Conservation (phyloP, 768 basidiomycete species). For the Tremella yokohamensis region DNA sequence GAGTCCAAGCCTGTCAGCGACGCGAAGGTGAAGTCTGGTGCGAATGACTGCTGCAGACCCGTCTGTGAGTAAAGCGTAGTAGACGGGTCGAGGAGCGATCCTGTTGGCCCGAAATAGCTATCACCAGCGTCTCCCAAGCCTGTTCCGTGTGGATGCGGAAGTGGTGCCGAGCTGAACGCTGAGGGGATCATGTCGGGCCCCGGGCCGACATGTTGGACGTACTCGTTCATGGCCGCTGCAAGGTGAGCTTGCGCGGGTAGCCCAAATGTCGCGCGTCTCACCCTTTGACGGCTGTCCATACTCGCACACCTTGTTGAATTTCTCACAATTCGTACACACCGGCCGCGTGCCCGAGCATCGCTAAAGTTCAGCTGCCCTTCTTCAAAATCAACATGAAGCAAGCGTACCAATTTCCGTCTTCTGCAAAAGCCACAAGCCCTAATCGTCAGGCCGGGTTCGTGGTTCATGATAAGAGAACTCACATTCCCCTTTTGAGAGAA, state of each 20-base stretch:
- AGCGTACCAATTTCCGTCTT: constrained; percentile 32
- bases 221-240: constrained; percentile 17
- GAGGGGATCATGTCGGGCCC: constrained; percentile 6
- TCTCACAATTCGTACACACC: constrained; percentile 33
- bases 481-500: constrained; percentile 1
- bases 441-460: background rate
- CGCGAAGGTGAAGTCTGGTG: background rate
- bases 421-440: constrained; percentile 46
- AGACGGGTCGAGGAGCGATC: background rate
- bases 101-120: too few relatives aligned
- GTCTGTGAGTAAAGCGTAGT: background rate
- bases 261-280: too few relatives aligned
- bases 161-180: constrained; percentile 18
- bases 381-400: background rate
- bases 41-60: background rate
- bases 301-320: constrained; percentile 39
- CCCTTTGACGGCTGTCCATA: constrained; percentile 22
- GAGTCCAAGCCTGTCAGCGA: too few relatives aligned
- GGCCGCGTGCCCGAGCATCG: constrained; percentile 38
- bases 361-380: constrained; percentile 7
- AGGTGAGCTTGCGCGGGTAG: too few relatives aligned
- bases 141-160: constrained; percentile 3
- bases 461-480: background rate
- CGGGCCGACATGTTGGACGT: constrained; percentile 9
- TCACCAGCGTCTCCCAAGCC: background rate